These are phyloP conservation scores for Porcisia hertigi DNA, from an alignment of 208 protist genomes.

Conservation along the genomic window DNA sequence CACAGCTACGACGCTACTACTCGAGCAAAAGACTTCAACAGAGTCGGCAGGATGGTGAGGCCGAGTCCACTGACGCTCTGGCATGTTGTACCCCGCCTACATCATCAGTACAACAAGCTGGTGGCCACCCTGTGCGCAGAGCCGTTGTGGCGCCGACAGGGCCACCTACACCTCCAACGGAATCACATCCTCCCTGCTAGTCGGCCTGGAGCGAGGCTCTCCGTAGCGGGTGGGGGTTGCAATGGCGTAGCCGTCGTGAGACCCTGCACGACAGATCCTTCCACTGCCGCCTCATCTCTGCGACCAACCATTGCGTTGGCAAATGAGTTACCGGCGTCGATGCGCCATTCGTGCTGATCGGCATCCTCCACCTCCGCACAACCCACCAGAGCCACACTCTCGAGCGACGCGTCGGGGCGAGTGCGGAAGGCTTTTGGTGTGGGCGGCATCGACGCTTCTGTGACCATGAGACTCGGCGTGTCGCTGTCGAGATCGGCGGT, in stretches of 20 bases:
- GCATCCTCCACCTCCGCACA: background rate
- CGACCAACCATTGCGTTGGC: background rate
- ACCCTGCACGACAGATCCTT: background rate
- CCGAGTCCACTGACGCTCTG: background rate
- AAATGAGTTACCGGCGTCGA: background rate
- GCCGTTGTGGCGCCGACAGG: background rate
- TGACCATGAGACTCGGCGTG: background rate
- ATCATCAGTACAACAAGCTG: background rate
- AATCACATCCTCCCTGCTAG: constrained; percentile 31
- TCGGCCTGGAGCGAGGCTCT: constrained; percentile 4
- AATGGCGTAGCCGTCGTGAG: background rate
- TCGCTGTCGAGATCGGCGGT: background rate
- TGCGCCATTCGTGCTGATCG: background rate
- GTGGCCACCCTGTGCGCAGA: background rate
- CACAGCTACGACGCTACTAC: background rate
- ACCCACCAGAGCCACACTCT: background rate
- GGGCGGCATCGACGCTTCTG: constrained; percentile 6
- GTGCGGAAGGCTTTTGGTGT: constrained; percentile 10
- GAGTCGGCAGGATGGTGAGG: background rate
- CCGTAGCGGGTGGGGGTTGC: background rate
- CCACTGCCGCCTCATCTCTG: background rate
- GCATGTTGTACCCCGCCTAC: background rate
- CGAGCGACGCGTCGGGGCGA: background rate
- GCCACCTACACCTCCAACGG: constrained; percentile 6
- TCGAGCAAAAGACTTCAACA: background rate